Evolutionary conservation across 106 monocot species (phyloP), one percentile per base, ranked within the genome.

Genomic region (Dactylorhiza incarnata): DNA sequence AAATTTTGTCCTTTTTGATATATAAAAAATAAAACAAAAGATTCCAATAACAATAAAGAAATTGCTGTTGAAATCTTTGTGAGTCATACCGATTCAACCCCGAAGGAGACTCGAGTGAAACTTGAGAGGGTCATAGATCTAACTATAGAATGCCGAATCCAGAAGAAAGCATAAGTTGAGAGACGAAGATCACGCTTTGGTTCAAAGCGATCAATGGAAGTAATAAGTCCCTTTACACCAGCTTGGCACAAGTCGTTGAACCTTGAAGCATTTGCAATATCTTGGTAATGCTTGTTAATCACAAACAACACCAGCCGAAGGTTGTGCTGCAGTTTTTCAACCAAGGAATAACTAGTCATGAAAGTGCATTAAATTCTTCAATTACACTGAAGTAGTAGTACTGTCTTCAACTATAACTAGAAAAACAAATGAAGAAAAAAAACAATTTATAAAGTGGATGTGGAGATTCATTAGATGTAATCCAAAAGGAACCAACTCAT

Each of bases 201-300:
- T 79, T 95, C 92, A 75, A 95, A 95, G 48, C 92, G 81, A 70
- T 95, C 92, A 45, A 95, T 90, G 71, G 88, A 84, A 23, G 83
- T 88, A 10, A 92, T 87, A 2, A 95, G 81, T 55, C 95, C 95
- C 76, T 88, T 92, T 19, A 78, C 90, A 74, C 95, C 95, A n/a
- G 92, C 92, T 83, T 95, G 95, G 79, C 95, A 95, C 72, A 95
- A 70, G 76, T 95, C 95, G 58, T 95, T 87, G 74, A 88, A 95
- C 74, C 80, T 90, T 14, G 82, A 80, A 29, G 81, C 80, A 56
- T 47, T 90, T 52, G 86, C 83, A 26, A 90, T 77, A 37, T 92
- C 92, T 49, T 88, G 88, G 56, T 83, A 92, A 67, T 95, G 85
- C 78, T 95, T 95, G 72, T 92, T 95, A 73, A 95, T 88, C 5